Evolutionary conservation across 345 rosid species (phyloP), one percentile per base, ranked within the genome.

Genomic region (Aquilaria sinensis): DNA sequence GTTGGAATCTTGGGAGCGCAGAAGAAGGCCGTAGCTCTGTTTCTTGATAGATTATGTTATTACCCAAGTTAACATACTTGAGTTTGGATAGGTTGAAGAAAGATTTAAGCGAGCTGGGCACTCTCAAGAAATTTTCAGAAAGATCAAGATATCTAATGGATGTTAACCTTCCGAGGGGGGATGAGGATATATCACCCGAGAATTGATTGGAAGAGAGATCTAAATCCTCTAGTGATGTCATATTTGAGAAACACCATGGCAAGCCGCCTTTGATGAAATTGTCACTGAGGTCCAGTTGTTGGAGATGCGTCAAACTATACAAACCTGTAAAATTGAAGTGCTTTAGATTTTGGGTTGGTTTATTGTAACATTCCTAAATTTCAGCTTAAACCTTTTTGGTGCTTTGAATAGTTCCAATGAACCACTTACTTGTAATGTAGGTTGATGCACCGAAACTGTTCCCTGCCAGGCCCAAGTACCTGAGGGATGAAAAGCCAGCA

Each of bases 191-290:
- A 5, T 14, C 32, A 47, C 72, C 72, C 3, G 16, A 31, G 16
- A 68, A 16, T 7, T 61, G 56, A 61, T 68, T 68, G 14, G 1
- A 5, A 46, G 51, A 49, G 8, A 68, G 23, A 56, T 68, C 32
- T 23, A 68, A 33, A 23, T 1, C 2, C 30, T 51, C 53, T 2
- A 59, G 37, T 1, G 66, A 59, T 34, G 6, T 30, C 9, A 57
- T 50, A 11, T 16, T 50, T 3, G 52, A 7, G n/a, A 70, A 60
- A 4, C 71, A 57, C 0, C 53, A 33, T 0, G 64, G 16, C 14
- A 66, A 58, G 12, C 12, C n/a, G 11, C 78, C 69, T 0, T 31
- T 10, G 5, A 74, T 46, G 11, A 14, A 51, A 12, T 68, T 71
- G 2, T 3, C 0, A 4, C n/a, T 12, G 5, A 74, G 33, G 46